Evolutionary conservation across 1,284 basidiomycete genomes (phyloP).

Genomic region (Leccinum insolens): DNA sequence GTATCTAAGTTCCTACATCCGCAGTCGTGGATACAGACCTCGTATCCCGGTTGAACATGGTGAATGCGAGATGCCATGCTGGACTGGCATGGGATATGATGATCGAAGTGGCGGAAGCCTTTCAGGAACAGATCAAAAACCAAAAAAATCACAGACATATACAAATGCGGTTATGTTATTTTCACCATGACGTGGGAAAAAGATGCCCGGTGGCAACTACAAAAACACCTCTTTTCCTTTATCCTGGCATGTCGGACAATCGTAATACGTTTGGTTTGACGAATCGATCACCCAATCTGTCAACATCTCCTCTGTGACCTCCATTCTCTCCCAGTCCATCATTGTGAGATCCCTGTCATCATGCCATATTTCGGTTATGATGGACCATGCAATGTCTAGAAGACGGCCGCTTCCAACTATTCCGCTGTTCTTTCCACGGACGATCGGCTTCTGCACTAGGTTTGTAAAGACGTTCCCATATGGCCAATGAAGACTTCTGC

Average conservation of each 20-base stretch:
- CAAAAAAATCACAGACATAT: no score
- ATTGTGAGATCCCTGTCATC: background rate
- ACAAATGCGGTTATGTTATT: no score
- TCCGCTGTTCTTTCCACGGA: no score
- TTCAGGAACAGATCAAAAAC: no score
- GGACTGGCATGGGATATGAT: background rate
- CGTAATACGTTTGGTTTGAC: background rate
- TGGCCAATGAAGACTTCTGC: no score
- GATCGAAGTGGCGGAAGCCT: no score
- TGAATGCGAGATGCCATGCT: background rate
- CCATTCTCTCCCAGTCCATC: background rate
- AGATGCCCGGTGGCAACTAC: no score
- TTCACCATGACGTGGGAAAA: no score
- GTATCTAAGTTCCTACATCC: background rate
- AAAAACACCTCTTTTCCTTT: background rate
- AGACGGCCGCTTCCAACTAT: no score
- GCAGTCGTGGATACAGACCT: background rate
- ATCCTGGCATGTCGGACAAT: background rate
- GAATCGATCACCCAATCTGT: background rate
- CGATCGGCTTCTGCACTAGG: no score
- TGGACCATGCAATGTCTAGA: background rate
- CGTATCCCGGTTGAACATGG: background rate
- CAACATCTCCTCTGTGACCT: background rate
- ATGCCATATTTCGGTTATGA: background rate
- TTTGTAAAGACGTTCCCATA: no score